Conservation (phyloP, 2,329 filamentous ascomycete species). For the Rhynchosporium secalis region DNA sequence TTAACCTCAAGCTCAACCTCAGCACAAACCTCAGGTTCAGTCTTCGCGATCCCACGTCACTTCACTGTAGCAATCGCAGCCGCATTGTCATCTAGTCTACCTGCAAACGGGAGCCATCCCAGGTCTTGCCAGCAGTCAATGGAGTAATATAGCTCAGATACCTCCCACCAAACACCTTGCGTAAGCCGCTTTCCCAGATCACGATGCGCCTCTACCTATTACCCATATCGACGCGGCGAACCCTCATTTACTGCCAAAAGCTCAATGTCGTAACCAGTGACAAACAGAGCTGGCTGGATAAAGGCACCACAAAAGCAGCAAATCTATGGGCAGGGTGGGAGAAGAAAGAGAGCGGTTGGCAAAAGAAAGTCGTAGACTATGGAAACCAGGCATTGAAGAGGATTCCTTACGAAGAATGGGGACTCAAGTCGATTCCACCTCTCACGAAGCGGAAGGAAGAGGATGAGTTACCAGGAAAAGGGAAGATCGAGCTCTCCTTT, state of each 20-base stretch:
- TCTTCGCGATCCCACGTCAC: no score
- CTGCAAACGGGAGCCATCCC: not conserved
- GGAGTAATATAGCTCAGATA: constrained; percentile 5
- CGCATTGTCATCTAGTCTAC: not conserved
- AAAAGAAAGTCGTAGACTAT: constrained; percentile 80
- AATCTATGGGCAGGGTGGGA: constrained; percentile 87
- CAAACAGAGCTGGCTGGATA: constrained; percentile 63
- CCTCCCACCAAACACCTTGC: constrained; percentile 1
- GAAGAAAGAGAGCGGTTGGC: constrained; percentile 80
- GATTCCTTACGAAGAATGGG: constrained; percentile 98
- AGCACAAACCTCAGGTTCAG: not conserved
- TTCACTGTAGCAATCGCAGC: not conserved
- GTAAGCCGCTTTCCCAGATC: constrained; percentile 15
- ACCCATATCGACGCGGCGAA: constrained; percentile 86
- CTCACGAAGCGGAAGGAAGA: constrained; percentile 66
- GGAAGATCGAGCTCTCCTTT: constrained; percentile 73
- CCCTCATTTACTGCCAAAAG: constrained; percentile 88
- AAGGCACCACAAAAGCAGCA: constrained; percentile 68
- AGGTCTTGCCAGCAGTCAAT: not conserved
- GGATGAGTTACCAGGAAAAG: constrained; percentile 61
- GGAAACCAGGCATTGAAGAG: constrained; percentile 83
- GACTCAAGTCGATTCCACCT: constrained; percentile 88
- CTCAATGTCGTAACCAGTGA: constrained; percentile 57
- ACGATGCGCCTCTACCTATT: constrained; percentile 90
- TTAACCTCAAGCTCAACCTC: not conserved